Evolutionary conservation across 345 rosid genomes (phyloP), one percentile per base, ranked within the genome.

Genomic region (Iberis pinnata): DNA sequence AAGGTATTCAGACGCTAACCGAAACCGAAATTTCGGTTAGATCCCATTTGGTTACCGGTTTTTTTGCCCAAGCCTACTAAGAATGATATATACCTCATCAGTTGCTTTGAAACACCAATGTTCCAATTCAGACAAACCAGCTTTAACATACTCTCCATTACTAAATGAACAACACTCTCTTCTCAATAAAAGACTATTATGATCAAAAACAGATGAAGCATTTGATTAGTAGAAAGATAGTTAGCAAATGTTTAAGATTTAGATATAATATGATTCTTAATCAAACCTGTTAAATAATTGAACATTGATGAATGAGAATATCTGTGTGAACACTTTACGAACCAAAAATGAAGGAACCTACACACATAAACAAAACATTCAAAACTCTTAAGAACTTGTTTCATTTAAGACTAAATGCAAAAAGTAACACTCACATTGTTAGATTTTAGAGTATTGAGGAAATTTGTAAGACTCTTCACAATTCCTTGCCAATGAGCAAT

Each of bases 401-500:
- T 11, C 26, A 29, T 20, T 32, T 22, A 2, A 18, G 26, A 45
- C 42, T 12, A 18, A 66, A 43, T 26, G 40, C 32, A 35, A 35
- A n/a, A 33, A 2, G 0, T 16, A 11, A 0, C 16, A 44, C 60
- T 73, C 32, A 89, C 97, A 64, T 83, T 77, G 59, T 89, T 86
- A 25, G 70, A 72, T 78, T 73, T 76, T 76, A 89, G 70, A 22
- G 88, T 86, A 53, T 80, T 78, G 40, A 89, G 74, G 77, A 86
- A 81, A 75, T 76, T 89, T 49, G 89, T 89, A 19, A 89, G 94
- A 75, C 95, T 89, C 76, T 78, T 89, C 43, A 86, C 94, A 57
- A 86, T 89, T 62, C 89, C 95, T 76, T 89, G 95, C 97, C 95
- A 89, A 64, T 89, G 95, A 14, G 95, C 89, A 63, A 89, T 89